These are phyloP conservation scores for Miscanthus lutarioriparius DNA, from an alignment of 176 grass and related monocot genomes.

Conservation along the genomic window DNA sequence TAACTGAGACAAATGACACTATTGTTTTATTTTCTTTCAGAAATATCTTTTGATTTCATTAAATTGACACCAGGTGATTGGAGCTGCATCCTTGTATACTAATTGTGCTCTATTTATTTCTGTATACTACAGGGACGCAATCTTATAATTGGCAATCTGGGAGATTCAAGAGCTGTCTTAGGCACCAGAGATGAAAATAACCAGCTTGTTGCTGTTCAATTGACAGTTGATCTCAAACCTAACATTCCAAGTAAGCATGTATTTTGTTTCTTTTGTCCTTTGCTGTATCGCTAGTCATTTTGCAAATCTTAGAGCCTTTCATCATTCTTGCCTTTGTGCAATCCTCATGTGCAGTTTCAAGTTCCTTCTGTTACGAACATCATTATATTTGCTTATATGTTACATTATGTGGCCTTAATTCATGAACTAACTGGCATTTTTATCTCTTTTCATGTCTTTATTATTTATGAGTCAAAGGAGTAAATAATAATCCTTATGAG, in stretches of 20 bases:
- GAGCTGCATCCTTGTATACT: slow-evolving; percentile 19
- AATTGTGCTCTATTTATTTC: slow-evolving; percentile 20
- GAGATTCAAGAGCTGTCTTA: slow-evolving; percentile 78
- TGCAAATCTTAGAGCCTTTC: slow-evolving; percentile 20
- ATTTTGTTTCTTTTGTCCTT: slow-evolving; percentile 14
- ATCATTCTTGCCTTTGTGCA: neutral
- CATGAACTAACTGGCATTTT: neutral
- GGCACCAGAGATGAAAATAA: slow-evolving; percentile 72
- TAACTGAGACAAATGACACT: slow-evolving; percentile 25
- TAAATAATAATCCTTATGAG: neutral
- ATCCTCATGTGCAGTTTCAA: neutral
- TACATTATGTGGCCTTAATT: slow-evolving; percentile 2
- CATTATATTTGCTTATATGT: neutral
- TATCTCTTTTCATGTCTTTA: neutral
- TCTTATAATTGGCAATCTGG: slow-evolving; percentile 79
- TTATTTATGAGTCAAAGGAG: neutral
- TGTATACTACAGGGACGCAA: slow-evolving; percentile 42
- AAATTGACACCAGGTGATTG: neutral
- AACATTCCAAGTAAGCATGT: slow-evolving; percentile 73
- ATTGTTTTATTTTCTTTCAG: neutral
- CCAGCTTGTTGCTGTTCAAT: slow-evolving; percentile 63
- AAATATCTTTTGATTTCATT: slow-evolving; percentile 17
- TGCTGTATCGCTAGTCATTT: neutral
- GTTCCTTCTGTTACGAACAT: neutral
- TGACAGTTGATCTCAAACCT: slow-evolving; percentile 90